These are phyloP conservation scores for Talaromyces ruber DNA, from an alignment of 495 filamentous ascomycete genomes.

Conservation along the genomic window DNA sequence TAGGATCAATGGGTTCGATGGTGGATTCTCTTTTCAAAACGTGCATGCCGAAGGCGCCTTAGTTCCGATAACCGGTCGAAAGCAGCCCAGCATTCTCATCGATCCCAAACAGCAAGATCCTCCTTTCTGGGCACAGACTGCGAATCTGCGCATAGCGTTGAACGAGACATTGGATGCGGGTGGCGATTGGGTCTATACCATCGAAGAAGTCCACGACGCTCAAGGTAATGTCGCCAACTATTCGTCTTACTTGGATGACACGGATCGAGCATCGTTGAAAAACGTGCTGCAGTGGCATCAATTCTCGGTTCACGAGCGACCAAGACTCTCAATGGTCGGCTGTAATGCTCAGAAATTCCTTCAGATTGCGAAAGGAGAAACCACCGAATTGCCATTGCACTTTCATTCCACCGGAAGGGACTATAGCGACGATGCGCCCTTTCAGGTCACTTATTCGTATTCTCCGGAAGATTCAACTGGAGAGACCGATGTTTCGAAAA, in stretches of 20 bases:
- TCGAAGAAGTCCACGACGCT: constrained; percentile 87
- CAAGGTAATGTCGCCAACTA: constrained; percentile 84
- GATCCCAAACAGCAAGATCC: constrained; percentile 48
- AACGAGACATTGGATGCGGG: constrained; percentile 75
- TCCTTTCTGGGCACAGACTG: constrained; percentile 71
- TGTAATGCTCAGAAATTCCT: constrained; percentile 76
- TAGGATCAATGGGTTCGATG: constrained; percentile 64
- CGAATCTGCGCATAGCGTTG: constrained; percentile 65
- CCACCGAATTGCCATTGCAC: constrained; percentile 60
- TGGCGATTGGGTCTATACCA: constrained; percentile 79
- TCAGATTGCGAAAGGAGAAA: constrained; percentile 66
- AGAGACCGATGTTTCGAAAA: constrained; percentile 39
- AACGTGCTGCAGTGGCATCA: constrained; percentile 63
- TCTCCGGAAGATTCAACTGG: constrained; percentile 57
- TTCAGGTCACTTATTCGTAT: constrained; percentile 48
- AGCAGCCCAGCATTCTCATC: constrained; percentile 45
- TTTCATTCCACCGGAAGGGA: constrained; percentile 53
- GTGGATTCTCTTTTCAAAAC: constrained; percentile 75
- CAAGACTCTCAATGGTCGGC: constrained; percentile 55
- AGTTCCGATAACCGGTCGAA: constrained; percentile 58
- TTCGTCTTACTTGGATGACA: constrained; percentile 42
- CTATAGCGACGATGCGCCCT: constrained; percentile 33
- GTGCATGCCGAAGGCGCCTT: constrained; percentile 81
- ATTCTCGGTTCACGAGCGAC: constrained; percentile 82
- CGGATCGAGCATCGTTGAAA: constrained; percentile 50